These are phyloP conservation scores for Thalia dealbata DNA, from an alignment of 176 grass and related monocot genomes.

Conservation along the genomic window DNA sequence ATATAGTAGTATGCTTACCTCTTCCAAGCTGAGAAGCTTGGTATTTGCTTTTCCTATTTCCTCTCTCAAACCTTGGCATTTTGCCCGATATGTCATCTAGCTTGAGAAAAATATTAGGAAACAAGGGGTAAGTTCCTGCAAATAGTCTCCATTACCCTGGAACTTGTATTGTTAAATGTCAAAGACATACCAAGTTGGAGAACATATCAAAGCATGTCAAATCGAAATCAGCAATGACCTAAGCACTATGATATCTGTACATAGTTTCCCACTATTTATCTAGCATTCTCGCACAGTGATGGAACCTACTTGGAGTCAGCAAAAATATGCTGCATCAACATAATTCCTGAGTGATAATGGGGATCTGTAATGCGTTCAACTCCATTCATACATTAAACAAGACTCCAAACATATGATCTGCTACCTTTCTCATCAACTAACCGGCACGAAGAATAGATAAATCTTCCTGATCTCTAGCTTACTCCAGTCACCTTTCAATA, in stretches of 20 bases:
- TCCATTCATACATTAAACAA: too few species aligned
- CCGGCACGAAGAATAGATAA: too few species aligned
- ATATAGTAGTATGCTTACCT: slow-evolving; percentile 26
- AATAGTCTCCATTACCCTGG: neutral
- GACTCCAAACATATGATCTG: neutral
- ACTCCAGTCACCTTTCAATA: neutral
- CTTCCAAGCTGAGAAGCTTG: slow-evolving; percentile 54
- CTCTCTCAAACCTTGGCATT: slow-evolving; percentile 47
- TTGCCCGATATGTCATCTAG: slow-evolving; percentile 50
- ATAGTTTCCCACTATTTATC: neutral
- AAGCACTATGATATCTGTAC: neutral
- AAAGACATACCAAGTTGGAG: neutral
- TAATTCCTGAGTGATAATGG: neutral
- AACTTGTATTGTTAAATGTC: neutral
- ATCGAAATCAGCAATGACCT: neutral
- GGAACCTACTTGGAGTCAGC: neutral
- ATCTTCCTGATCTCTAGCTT: too few species aligned
- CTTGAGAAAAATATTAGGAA: slow-evolving; percentile 6
- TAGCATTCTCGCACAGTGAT: neutral
- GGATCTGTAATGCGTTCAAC: neutral
- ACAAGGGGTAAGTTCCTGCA: neutral
- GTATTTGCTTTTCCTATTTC: slow-evolving; percentile 60
- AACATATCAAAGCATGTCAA: neutral
- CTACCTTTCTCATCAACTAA: too few species aligned
- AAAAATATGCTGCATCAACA: neutral